Evolutionary conservation across 805 yeast species (phyloP).

Genomic region (Kuraishia borneana): DNA sequence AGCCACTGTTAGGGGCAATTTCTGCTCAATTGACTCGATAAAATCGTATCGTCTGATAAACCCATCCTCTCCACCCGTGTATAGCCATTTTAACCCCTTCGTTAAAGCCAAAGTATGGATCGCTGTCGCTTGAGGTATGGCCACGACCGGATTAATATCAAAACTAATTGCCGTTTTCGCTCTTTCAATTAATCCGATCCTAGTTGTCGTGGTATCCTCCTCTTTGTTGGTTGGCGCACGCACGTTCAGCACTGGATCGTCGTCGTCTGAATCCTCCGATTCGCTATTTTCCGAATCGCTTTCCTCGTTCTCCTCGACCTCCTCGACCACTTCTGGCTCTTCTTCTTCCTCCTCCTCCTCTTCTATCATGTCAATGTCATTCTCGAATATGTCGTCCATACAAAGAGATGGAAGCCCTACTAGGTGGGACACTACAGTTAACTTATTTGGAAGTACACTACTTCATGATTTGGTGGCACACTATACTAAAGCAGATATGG

Average conservation of each 20-base stretch:
- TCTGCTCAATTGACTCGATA: slow-evolving; percentile 75
- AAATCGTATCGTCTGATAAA: slow-evolving; percentile 85
- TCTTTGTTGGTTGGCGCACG: slow-evolving; percentile 1
- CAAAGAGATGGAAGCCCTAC: too few species aligned
- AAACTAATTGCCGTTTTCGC: slow-evolving; percentile 11
- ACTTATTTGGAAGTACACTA: too few species aligned
- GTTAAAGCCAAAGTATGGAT: slow-evolving; percentile 72
- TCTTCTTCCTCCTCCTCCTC: slow-evolving; percentile 14
- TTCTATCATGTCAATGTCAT: slow-evolving; percentile 12
- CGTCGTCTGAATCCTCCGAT: slow-evolving; percentile 11
- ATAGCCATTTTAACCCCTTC: slow-evolving; percentile 73
- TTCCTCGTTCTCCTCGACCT: slow-evolving; percentile 14
- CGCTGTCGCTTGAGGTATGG: slow-evolving; percentile 72
- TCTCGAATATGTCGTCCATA: slow-evolving; percentile 7
- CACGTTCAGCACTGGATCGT: slow-evolving; percentile 10
- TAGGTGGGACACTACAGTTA: too few species aligned
- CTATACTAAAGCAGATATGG: slow-evolving; percentile 66
- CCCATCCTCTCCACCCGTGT: slow-evolving; percentile 96
- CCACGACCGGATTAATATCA: slow-evolving; percentile 77
- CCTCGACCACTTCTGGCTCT: slow-evolving; percentile 14
- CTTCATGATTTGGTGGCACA: too few species aligned
- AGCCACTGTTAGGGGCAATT: slow-evolving; percentile 76
- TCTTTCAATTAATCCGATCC: background rate
- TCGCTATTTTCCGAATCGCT: slow-evolving; percentile 8
- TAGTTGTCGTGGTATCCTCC: background rate